phyloP scores from a whole-genome alignment of 306 rosid genomes.

The Ziziphus jujuba region DNA sequence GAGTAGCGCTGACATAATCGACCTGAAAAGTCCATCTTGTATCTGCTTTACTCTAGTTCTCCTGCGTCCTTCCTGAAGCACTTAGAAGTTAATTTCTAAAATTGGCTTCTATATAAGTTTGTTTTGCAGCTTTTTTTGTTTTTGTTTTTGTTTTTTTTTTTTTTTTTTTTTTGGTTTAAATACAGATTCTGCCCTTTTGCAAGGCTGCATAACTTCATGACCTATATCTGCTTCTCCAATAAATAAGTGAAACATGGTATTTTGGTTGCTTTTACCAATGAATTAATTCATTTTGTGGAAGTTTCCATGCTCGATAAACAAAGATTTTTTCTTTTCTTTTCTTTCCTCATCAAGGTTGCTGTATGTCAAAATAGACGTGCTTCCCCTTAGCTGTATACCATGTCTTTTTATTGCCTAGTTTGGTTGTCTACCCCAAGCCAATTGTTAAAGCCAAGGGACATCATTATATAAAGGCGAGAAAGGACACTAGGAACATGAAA shows the following conservation, averaged over 20 bases:
- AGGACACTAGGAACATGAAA: not conserved
- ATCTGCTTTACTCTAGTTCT: not conserved
- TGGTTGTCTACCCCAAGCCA: not conserved
- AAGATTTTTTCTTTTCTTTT: not conserved
- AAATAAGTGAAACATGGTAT: not conserved
- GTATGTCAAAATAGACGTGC: not conserved
- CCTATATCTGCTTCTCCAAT: not conserved
- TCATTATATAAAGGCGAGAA: too few species aligned
- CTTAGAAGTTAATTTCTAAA: not conserved
- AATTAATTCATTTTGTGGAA: not conserved
- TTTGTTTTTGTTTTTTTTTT: too few species aligned
- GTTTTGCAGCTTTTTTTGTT: not conserved
- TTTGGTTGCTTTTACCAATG: not conserved
- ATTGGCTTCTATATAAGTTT: not conserved
- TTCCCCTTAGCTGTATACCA: not conserved
- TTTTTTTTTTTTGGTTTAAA: too few species aligned
- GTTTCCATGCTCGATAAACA: not conserved
- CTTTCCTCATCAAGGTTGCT: not conserved
- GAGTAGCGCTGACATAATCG: too few species aligned
- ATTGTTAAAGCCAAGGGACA: too few species aligned
- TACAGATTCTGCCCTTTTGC: not conserved
- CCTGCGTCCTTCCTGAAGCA: slow-evolving; percentile 1
- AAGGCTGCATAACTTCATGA: not conserved
- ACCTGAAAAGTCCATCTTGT: too few species aligned
- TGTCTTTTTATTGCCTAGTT: not conserved